Percentiles rank a stretch among this genome's conserved stretches.
Evolutionary conservation across 1,139 yeast genomes (phyloP).

Genomic region (Candida dubliniensis): DNA sequence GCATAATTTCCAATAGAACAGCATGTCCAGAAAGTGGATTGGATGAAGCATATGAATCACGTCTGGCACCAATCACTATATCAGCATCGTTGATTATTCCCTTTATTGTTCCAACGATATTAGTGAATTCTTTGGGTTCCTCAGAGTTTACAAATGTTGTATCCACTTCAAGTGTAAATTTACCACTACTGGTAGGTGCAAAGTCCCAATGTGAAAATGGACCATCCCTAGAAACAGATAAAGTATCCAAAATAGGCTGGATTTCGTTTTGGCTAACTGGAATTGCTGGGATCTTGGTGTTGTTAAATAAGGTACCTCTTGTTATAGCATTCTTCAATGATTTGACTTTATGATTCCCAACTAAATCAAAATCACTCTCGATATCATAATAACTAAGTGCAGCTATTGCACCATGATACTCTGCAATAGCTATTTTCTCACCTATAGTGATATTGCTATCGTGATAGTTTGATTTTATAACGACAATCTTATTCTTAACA

Average conservation of each 20-base stretch:
- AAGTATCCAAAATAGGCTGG: conserved; percentile 34
- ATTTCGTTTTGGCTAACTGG: conserved; percentile 38
- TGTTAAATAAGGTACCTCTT: conserved; percentile 11
- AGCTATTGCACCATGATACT: conserved; percentile 30
- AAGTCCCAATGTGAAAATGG: conserved; percentile 28
- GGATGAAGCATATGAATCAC: conserved; percentile 40
- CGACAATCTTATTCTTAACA: conserved; percentile 29
- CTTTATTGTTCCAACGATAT: conserved; percentile 35
- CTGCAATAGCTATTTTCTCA: conserved; percentile 31
- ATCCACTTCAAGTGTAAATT: conserved; percentile 21
- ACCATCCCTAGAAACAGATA: conserved; percentile 13
- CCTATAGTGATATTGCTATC: conserved; percentile 18
- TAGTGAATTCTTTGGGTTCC: conserved; percentile 25
- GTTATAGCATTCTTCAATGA: conserved; percentile 11
- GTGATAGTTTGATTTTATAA: conserved; percentile 22
- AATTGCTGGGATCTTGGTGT: conserved; percentile 29
- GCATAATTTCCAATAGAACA: conserved; percentile 40
- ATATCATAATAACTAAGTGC: conserved; percentile 28
- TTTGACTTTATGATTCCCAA: conserved; percentile 3
- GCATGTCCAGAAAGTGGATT: conserved; percentile 46
- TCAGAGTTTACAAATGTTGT: conserved; percentile 17
- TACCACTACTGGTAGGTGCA: conserved; percentile 19
- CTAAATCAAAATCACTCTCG: conserved; percentile 5
- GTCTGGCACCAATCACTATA: conserved; percentile 42
- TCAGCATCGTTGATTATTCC: conserved; percentile 46